Conservation (phyloP, 1,284 basidiomycete genomes). For the Heliocybe sulcata region DNA sequence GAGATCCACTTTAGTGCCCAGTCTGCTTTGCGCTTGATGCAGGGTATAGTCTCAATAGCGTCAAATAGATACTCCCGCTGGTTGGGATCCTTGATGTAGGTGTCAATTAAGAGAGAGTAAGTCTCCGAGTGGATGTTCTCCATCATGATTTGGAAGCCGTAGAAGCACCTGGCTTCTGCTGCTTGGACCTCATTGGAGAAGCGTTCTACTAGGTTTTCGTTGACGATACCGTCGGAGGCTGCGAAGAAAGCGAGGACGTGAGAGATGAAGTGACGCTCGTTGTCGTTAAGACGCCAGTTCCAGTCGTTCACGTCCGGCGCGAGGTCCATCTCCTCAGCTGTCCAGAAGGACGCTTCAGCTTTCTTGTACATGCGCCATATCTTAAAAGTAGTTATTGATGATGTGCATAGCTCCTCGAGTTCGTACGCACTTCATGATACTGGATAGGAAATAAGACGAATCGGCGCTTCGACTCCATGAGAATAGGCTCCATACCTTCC, state of each 20-base stretch:
- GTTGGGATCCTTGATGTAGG: slow-evolving; percentile 88
- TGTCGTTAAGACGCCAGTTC: slow-evolving; percentile 88
- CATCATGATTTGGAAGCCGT: slow-evolving; percentile 99
- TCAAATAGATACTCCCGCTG: slow-evolving; percentile 89
- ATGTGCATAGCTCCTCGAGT: too few relatives aligned
- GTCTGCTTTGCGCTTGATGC: slow-evolving; percentile 87
- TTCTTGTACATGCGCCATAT: slow-evolving; percentile 99
- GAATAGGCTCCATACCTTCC: slow-evolving; percentile 72
- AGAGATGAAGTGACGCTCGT: slow-evolving; percentile 94
- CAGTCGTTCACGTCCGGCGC: slow-evolving; percentile 92
- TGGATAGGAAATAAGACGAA: slow-evolving; percentile 95
- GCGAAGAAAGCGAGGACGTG: slow-evolving; percentile 97
- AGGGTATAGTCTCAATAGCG: slow-evolving; percentile 92
- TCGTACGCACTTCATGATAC: slow-evolving; percentile 70
- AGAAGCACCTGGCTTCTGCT: slow-evolving; percentile 96
- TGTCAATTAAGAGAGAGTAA: slow-evolving; percentile 96
- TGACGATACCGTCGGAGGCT: slow-evolving; percentile 96
- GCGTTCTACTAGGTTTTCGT: slow-evolving; percentile 94
- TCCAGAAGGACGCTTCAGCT: slow-evolving; percentile 93
- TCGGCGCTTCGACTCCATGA: slow-evolving; percentile 73
- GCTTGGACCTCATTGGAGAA: slow-evolving; percentile 94
- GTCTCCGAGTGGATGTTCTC: slow-evolving; percentile 97
- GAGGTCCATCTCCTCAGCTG: slow-evolving; percentile 96
- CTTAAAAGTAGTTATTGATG: slow-evolving; percentile 32
- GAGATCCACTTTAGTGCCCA: slow-evolving; percentile 95